Evolutionary conservation across 1,139 yeast genomes (phyloP), one percentile per base, ranked within the genome.

Genomic region (Blastobotrys persicus): DNA sequence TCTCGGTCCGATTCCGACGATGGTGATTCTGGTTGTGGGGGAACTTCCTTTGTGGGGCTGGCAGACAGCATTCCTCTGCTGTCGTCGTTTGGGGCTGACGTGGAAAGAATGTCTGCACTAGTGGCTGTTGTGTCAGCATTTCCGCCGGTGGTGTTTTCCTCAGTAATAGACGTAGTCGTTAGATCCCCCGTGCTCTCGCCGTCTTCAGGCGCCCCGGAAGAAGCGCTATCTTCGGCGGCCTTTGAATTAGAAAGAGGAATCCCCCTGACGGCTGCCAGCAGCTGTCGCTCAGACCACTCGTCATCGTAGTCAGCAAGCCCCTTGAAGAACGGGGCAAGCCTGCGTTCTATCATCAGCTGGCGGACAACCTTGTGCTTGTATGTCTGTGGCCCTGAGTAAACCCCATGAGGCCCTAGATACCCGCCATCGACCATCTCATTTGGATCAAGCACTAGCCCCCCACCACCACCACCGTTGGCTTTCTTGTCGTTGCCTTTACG

Each of bases 271-370:
- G 83, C 75, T 7, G 79, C 67, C 32, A 85, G 64, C 26, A 91
- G 67, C 65, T 88, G 88, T 3, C 80, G 79, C 57, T 85, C 88
- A 1, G 81, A 70, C 96, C 96, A 88, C 19, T 67, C 58, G n/a
- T 76, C 80, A 52, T 85, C 83, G 62, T 77, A 87, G 61, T 88
- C 96, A 60, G 87, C 88, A 47, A 92, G 71, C 0, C 98, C 98
- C 2, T 91, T 85, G 65, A 80, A 92, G 65, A 92, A 92, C 1
- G 98, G 98, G 0, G 98, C 91, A 43, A 92, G 62, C 57, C 76
- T 77, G 41, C 98, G 77, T 13, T 77, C 77, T 31, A 79, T 68
- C 55, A 91, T 85, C 37, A 87, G 70, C 20, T 71, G 76, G 44
- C 88, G 78, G 7, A 91, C 96, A 2, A 84, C 73, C 33, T 79